phyloP scores from a whole-genome alignment of 192 early-diverging fungal species.

The Funneliformis geosporum region DNA sequence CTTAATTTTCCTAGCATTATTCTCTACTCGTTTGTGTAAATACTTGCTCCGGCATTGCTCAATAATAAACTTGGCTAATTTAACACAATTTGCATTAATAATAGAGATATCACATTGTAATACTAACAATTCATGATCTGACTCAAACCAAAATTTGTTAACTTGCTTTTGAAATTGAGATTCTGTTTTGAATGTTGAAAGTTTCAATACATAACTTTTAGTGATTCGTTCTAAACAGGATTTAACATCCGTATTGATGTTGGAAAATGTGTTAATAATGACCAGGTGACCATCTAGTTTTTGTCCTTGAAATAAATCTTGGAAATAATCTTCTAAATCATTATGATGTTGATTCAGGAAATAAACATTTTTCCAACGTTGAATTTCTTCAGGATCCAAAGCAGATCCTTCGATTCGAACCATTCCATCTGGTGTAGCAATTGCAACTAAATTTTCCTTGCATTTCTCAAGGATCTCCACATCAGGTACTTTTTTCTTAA shows the following conservation, averaged over 20 bases:
- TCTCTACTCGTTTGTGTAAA: not conserved
- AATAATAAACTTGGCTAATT: constrained; percentile 34
- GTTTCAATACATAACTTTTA: constrained; percentile 26
- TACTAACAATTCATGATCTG: constrained; percentile 21
- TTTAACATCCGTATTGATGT: constrained; percentile 32
- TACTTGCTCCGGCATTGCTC: constrained; percentile 31
- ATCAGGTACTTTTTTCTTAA: too few species aligned
- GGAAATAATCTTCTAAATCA: too few species aligned
- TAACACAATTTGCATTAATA: constrained; percentile 25
- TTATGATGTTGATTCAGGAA: constrained; percentile 13
- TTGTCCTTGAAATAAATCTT: not conserved
- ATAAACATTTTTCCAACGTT: constrained; percentile 21
- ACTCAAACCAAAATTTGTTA: constrained; percentile 31
- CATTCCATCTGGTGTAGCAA: constrained; percentile 27
- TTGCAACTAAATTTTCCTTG: constrained; percentile 11
- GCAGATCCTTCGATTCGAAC: constrained; percentile 4
- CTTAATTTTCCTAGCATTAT: not conserved
- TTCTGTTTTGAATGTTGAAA: constrained; percentile 34
- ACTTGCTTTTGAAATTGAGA: constrained; percentile 24
- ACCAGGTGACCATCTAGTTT: constrained; percentile 13
- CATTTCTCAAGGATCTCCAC: too few species aligned
- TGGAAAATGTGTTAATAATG: constrained; percentile 34
- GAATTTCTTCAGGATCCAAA: too few species aligned
- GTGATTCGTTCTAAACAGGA: not conserved
- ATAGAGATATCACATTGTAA: constrained; percentile 31